These are phyloP conservation scores for Colletotrichum coccodes DNA, from an alignment of 2,329 filamentous ascomycete species.

Conservation along the genomic window DNA sequence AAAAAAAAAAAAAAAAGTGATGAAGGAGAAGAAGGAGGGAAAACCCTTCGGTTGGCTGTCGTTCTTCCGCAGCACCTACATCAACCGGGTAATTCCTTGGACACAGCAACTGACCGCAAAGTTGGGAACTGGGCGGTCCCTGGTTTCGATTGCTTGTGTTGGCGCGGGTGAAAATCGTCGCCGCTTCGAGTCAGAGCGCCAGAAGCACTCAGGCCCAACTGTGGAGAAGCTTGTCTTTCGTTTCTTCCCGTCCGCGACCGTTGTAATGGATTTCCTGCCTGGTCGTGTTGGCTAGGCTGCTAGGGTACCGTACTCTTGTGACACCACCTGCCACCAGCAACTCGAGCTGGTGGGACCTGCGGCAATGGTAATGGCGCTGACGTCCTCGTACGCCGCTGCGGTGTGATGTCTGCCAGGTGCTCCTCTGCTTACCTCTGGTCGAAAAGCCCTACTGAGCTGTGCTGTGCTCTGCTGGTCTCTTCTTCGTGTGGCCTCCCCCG, in stretches of 20 bases:
- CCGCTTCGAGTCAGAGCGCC: slow-evolving; percentile 31
- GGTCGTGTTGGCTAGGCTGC: neutral
- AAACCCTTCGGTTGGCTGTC: slow-evolving; percentile 18
- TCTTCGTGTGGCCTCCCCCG: neutral
- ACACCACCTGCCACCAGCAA: slow-evolving; percentile 3
- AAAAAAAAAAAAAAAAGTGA: too few species aligned
- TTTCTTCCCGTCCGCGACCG: slow-evolving; percentile 33
- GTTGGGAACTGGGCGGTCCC: slow-evolving; percentile 15
- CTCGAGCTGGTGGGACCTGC: neutral
- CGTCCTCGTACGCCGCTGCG: neutral
- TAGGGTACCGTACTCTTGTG: neutral
- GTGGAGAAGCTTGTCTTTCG: slow-evolving; percentile 41
- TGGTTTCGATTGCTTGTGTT: slow-evolving; percentile 14
- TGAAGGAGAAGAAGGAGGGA: too few species aligned
- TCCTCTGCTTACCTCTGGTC: neutral
- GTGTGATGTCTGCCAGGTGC: neutral
- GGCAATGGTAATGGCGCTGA: neutral
- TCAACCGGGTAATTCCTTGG: slow-evolving; percentile 13
- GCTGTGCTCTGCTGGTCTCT: neutral
- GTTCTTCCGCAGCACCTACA: slow-evolving; percentile 7
- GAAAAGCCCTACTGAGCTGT: neutral
- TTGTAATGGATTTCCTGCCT: slow-evolving; percentile 21
- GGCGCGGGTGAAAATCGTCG: slow-evolving; percentile 31
- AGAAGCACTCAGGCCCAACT: slow-evolving; percentile 50
- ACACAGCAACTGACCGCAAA: slow-evolving; percentile 22